phyloP scores from a whole-genome alignment of 2,329 filamentous ascomycete genomes.

The Pseudogymnoascus destructans region DNA sequence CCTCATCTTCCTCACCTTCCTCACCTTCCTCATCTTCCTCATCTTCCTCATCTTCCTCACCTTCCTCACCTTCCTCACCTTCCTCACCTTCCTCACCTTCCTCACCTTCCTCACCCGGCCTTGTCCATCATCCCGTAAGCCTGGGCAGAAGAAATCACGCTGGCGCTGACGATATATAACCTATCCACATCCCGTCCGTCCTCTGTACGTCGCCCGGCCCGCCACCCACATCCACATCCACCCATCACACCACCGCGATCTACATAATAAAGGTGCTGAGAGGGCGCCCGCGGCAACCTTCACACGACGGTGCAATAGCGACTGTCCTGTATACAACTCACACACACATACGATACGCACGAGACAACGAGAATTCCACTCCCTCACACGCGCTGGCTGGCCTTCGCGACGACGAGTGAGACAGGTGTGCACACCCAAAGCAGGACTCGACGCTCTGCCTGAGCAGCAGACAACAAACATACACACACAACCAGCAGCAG shows the following conservation, averaged over 20 bases:
- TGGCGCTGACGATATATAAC: not conserved
- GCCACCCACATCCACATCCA: not conserved
- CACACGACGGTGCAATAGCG: not conserved
- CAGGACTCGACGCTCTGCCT: not conserved
- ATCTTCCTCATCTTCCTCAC: too few relatives aligned
- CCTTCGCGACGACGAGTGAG: not conserved
- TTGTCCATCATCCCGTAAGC: not conserved
- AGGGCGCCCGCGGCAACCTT: not conserved
- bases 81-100: too few relatives aligned
- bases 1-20: too few relatives aligned
- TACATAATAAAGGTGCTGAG: not conserved
- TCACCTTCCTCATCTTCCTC: too few relatives aligned
- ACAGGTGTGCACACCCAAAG: not conserved
- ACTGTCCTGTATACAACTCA: not conserved
- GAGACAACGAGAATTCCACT: not conserved
- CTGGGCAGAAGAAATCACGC: not conserved
- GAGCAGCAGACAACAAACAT: not conserved
- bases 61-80: too few relatives aligned
- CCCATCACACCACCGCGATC: not conserved
- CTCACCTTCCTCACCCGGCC: not conserved
- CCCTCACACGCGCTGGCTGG: not conserved
- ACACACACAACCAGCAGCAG: constrained; percentile 8
- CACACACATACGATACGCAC: not conserved
- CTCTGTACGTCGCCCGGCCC: not conserved
- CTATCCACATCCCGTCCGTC: not conserved